phyloP scores from a whole-genome alignment of 106 monocot species.

The Dendrobium huoshanense region DNA sequence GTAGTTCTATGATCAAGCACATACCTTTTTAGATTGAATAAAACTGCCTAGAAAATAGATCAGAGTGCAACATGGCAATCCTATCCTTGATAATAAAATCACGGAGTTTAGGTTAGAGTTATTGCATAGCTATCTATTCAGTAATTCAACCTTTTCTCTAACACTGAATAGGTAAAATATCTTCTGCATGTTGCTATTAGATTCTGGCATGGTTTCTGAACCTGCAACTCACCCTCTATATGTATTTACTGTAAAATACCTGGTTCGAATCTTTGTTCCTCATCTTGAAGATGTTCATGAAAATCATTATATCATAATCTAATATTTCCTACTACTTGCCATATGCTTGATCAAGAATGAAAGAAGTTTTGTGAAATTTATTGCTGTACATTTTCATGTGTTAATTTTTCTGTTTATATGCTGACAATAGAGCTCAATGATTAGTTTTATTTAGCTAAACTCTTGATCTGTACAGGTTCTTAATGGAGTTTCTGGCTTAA shows the following conservation, averaged over 20 bases:
- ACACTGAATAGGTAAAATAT: neutral
- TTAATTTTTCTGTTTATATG: neutral
- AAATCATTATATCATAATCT: neutral
- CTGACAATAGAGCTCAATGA: neutral
- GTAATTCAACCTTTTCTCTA: neutral
- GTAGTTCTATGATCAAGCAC: neutral
- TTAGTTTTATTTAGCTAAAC: constrained; percentile 3
- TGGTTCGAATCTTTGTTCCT: neutral
- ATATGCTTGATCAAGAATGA: neutral
- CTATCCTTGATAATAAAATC: neutral
- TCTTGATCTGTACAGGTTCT: constrained; percentile 1
- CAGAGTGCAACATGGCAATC: neutral
- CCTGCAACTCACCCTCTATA: neutral
- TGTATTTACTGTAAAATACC: neutral
- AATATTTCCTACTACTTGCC: neutral
- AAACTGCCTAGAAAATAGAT: neutral
- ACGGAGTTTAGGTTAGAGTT: too few relatives aligned
- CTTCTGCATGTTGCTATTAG: neutral
- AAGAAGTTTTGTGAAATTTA: neutral
- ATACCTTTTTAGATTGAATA: neutral
- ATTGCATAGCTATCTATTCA: neutral
- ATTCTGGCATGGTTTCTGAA: neutral
- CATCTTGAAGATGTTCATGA: neutral
- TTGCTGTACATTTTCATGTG: neutral
- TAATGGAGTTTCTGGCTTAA: constrained; percentile 16